These are phyloP conservation scores for Excoecaria agallocha DNA, from an alignment of 345 rosid genomes.

Conservation along the genomic window DNA sequence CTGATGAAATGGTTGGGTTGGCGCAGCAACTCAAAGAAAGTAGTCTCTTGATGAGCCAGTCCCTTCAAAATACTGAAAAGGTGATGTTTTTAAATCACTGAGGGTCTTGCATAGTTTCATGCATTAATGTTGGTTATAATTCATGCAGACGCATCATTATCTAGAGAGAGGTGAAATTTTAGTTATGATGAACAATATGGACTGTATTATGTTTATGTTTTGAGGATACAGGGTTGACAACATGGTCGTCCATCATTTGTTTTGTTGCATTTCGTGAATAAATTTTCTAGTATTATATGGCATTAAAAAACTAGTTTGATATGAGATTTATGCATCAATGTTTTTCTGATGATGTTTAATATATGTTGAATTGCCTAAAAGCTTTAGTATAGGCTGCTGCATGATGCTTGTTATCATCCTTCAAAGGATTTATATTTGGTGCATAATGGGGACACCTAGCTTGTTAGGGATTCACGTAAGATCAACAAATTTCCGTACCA, in stretches of 20 bases:
- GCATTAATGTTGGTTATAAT: background rate
- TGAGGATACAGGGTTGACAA: background rate
- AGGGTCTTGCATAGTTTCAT: background rate
- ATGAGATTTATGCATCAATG: background rate
- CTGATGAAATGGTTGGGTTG: slow-evolving; percentile 92
- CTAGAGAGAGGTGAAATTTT: background rate
- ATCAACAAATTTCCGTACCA: background rate
- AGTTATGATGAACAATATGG: background rate
- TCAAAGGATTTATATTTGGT: background rate
- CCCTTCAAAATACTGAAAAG: slow-evolving; percentile 77
- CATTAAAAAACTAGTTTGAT: background rate
- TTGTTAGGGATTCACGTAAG: background rate
- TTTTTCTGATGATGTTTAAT: background rate
- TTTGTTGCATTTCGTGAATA: background rate
- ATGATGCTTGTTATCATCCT: background rate
- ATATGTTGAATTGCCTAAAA: no score
- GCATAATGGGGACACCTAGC: background rate
- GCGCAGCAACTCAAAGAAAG: slow-evolving; percentile 85
- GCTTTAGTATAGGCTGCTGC: background rate
- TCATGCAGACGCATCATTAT: background rate
- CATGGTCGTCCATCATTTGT: background rate
- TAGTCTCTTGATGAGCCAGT: slow-evolving; percentile 73
- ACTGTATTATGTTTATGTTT: background rate
- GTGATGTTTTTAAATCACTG: slow-evolving; percentile 28
- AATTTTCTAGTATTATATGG: background rate